phyloP scores from a whole-genome alignment of 495 filamentous ascomycete species.

The Trichoderma virens region DNA sequence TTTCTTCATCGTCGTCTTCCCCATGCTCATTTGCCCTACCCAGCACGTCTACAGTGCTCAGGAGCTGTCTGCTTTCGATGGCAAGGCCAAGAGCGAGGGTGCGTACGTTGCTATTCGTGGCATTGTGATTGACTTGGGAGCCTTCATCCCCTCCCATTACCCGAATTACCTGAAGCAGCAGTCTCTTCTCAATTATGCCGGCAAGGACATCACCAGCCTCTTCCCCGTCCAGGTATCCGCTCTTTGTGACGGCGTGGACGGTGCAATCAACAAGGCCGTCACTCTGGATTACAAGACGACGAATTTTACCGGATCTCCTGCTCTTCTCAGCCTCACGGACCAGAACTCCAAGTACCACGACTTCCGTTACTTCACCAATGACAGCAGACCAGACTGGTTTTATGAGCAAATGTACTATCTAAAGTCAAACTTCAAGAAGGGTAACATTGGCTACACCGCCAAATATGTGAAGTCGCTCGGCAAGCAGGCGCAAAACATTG shows the following conservation, averaged over 20 bases:
- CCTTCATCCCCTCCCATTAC: slow-evolving; percentile 72
- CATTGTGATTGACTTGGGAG: slow-evolving; percentile 74
- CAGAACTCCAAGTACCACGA: slow-evolving; percentile 79
- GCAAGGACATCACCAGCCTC: slow-evolving; percentile 72
- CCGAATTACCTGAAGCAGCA: slow-evolving; percentile 58
- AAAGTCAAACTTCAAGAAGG: slow-evolving; percentile 72
- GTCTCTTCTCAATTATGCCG: slow-evolving; percentile 69
- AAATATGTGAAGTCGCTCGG: slow-evolving; percentile 68
- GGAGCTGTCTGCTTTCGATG: slow-evolving; percentile 68
- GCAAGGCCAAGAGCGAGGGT: slow-evolving; percentile 48
- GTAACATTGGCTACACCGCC: slow-evolving; percentile 76
- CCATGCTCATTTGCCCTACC: slow-evolving; percentile 78
- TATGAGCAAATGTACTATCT: slow-evolving; percentile 73
- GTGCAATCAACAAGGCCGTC: slow-evolving; percentile 57
- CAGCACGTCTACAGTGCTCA: slow-evolving; percentile 78
- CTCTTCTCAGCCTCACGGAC: slow-evolving; percentile 58
- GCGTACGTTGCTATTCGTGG: slow-evolving; percentile 81
- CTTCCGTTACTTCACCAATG: slow-evolving; percentile 77
- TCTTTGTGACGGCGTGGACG: slow-evolving; percentile 70
- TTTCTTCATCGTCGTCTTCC: slow-evolving; percentile 88
- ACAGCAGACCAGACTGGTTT: slow-evolving; percentile 85
- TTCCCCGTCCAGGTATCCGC: slow-evolving; percentile 95
- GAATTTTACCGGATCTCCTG: slow-evolving; percentile 63
- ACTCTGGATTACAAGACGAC: slow-evolving; percentile 70
- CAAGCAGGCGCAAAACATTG: slow-evolving; percentile 56